phyloP scores from a whole-genome alignment of 352 stramenopile genomes.

The Globisporangium apiculatum region DNA sequence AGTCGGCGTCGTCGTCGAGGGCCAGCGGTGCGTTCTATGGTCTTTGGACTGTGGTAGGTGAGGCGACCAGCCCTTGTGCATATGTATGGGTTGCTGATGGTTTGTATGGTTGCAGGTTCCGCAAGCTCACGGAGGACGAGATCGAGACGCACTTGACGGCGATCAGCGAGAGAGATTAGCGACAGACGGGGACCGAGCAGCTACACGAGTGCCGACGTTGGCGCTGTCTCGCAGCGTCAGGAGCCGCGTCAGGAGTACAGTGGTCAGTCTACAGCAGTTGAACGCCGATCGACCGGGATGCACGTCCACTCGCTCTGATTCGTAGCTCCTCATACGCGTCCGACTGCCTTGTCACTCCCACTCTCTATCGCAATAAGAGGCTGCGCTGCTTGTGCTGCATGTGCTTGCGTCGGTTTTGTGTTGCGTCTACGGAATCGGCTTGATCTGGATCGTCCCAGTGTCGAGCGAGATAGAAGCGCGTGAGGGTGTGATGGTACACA shows the following conservation, averaged over 20 bases:
- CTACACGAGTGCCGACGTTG: background rate
- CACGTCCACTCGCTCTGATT: too few species aligned
- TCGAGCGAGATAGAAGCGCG: too few species aligned
- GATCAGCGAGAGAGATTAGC: constrained; percentile 93
- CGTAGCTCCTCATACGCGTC: too few species aligned
- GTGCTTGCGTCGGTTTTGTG: background rate
- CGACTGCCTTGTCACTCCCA: too few species aligned
- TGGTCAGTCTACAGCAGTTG: too few species aligned
- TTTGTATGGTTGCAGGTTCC: constrained; percentile 58
- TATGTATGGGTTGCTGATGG: constrained; percentile 20
- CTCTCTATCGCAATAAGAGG: too few species aligned
- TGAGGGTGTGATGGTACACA: background rate
- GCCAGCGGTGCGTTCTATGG: constrained; percentile 48
- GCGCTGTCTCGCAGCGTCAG: too few species aligned
- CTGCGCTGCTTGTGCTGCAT: background rate
- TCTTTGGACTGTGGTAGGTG: background rate
- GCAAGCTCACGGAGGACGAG: constrained; percentile 93
- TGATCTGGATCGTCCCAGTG: constrained; percentile 56
- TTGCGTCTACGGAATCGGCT: constrained; percentile 83
- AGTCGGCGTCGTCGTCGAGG: constrained; percentile 62
- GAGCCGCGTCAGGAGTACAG: too few species aligned
- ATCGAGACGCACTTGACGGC: constrained; percentile 97
- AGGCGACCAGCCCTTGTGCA: constrained; percentile 14
- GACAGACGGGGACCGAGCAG: background rate
- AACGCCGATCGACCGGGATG: too few species aligned